Conservation (phyloP, 2,329 filamentous ascomycete species). For the Aspergillus sp. region DNA sequence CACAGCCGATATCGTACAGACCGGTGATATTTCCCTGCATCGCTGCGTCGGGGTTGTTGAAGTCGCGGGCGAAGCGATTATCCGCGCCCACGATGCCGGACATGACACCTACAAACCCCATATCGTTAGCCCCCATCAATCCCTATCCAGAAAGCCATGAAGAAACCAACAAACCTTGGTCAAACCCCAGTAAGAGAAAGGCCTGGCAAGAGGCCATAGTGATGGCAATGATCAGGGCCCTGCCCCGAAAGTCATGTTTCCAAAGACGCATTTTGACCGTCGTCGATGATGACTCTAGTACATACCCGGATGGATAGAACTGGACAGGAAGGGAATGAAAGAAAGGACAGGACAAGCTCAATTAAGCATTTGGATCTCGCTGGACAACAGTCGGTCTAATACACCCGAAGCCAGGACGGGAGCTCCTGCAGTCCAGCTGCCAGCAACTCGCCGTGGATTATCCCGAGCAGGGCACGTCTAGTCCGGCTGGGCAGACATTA, state of each 20-base stretch:
- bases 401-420: background rate
- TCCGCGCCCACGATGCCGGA: slow-evolving; percentile 48
- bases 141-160: too few species aligned
- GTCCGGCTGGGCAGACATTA: background rate
- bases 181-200: slow-evolving; percentile 47
- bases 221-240: slow-evolving; percentile 24
- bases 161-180: slow-evolving; percentile 42
- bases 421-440: background rate
- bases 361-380: background rate
- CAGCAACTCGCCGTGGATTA: background rate
- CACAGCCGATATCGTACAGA: slow-evolving; percentile 36
- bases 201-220: slow-evolving; percentile 45
- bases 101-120: slow-evolving; percentile 22
- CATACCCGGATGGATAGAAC: background rate
- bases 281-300: background rate
- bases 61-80: slow-evolving; percentile 44
- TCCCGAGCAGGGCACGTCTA: background rate
- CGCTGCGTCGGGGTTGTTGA: slow-evolving; percentile 39
- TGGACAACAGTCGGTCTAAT: background rate
- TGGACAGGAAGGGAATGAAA: background rate
- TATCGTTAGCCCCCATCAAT: background rate
- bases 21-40: slow-evolving; percentile 42
- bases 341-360: background rate
- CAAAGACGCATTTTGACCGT: slow-evolving; percentile 20
- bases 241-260: slow-evolving; percentile 26